Percentiles rank a stretch among this genome's conserved stretches.
These are phyloP conservation scores for Acacia melanoxylon DNA, from an alignment of 306 rosid genomes.

Conservation along the genomic window DNA sequence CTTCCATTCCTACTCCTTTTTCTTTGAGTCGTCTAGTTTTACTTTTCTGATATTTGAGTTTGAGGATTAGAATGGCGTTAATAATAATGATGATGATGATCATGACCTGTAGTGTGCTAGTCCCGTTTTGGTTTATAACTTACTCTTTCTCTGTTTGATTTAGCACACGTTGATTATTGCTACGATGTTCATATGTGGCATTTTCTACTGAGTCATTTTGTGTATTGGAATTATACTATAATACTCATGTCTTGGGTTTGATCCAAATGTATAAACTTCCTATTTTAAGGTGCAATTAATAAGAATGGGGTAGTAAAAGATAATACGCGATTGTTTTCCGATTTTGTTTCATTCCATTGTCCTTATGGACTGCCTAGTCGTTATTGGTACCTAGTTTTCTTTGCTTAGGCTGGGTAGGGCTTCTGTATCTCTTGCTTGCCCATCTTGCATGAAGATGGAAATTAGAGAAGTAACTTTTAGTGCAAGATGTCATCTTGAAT, in stretches of 20 bases:
- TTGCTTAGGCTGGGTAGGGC: not conserved
- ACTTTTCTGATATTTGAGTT: not conserved
- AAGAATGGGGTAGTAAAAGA: not conserved
- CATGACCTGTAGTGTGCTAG: not conserved
- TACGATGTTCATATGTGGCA: not conserved
- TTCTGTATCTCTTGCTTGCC: not conserved
- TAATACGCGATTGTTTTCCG: not conserved
- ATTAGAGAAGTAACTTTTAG: not conserved
- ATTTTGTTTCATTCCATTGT: not conserved
- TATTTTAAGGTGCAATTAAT: not conserved
- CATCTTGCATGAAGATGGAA: not conserved
- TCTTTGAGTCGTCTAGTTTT: not conserved
- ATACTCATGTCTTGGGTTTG: not conserved
- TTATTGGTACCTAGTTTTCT: not conserved
- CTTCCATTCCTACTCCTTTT: not conserved
- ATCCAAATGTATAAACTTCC: not conserved
- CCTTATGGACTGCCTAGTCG: not conserved
- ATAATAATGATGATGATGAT: not conserved
- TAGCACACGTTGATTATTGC: not conserved
- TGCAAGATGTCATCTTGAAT: not conserved
- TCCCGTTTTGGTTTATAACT: not conserved
- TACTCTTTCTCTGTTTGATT: not conserved
- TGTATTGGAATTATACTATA: not conserved
- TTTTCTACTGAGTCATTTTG: not conserved
- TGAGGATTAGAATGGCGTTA: not conserved